Percentiles rank a stretch among this genome's conserved stretches.
Conservation (phyloP, 2,329 filamentous ascomycete genomes). For the Colletotrichum truncatum region DNA sequence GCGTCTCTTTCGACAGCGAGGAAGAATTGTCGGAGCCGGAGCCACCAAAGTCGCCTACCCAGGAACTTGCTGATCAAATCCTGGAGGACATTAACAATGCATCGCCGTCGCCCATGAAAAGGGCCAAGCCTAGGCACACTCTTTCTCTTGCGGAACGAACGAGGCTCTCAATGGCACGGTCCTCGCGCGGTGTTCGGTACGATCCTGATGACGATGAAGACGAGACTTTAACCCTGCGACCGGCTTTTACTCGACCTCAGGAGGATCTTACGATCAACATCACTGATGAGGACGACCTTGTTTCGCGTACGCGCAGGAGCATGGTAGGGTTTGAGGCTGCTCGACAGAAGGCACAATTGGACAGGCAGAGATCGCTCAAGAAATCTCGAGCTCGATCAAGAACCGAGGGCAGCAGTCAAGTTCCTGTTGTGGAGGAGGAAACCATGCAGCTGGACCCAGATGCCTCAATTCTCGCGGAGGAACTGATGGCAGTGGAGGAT, state of each 20-base stretch:
- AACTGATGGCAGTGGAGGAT: slow-evolving; percentile 77
- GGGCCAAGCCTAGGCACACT: slow-evolving; percentile 57
- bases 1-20: not conserved
- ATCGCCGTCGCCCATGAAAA: slow-evolving; percentile 67
- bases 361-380: slow-evolving; percentile 60
- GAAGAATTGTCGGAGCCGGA: slow-evolving; percentile 23
- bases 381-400: slow-evolving; percentile 46
- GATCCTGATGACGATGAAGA: slow-evolving; percentile 41
- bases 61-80: slow-evolving; percentile 65
- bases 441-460: slow-evolving; percentile 40
- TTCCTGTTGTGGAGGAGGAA: slow-evolving; percentile 56
- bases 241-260: not conserved
- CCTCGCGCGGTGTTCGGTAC: slow-evolving; percentile 48
- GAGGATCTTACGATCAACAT: slow-evolving; percentile 35
- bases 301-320: slow-evolving; percentile 66
- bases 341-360: slow-evolving; percentile 67
- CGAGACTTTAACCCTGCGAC: slow-evolving; percentile 33
- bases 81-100: slow-evolving; percentile 62
- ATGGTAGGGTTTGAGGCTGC: slow-evolving; percentile 71
- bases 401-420: slow-evolving; percentile 56
- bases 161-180: slow-evolving; percentile 78
- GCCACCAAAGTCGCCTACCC: slow-evolving; percentile 49
- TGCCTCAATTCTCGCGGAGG: slow-evolving; percentile 67
- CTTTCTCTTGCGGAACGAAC: slow-evolving; percentile 81
- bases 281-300: slow-evolving; percentile 58